These are phyloP conservation scores for Sporopachydermia quercuum DNA, from an alignment of 805 yeast genomes.

Conservation along the genomic window DNA sequence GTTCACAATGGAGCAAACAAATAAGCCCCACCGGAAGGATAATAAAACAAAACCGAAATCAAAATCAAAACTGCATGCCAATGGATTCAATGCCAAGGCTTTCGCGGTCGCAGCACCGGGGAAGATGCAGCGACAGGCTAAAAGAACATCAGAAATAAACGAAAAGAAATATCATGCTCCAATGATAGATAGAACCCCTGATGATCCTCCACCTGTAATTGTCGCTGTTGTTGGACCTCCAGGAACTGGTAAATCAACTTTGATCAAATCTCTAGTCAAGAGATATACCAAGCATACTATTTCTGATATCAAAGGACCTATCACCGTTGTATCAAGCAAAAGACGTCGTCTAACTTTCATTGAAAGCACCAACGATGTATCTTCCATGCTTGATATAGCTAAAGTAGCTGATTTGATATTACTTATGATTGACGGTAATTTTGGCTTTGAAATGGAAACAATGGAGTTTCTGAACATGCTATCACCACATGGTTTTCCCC, in stretches of 20 bases:
- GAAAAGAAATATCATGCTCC: conserved; percentile 90
- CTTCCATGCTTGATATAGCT: conserved; percentile 92
- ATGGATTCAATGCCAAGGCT: conserved; percentile 76
- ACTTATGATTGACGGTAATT: conserved; percentile 86
- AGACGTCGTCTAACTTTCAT: conserved; percentile 83
- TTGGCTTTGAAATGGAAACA: conserved; percentile 98
- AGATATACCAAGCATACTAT: conserved; percentile 78
- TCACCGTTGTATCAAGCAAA: conserved; percentile 92
- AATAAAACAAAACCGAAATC: conserved; percentile 39
- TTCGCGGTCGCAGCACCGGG: conserved; percentile 77
- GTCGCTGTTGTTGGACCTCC: conserved; percentile 98
- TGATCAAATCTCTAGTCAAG: conserved; percentile 77
- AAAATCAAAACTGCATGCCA: conserved; percentile 71
- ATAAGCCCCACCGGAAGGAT: conserved; percentile 66
- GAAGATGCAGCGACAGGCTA: conserved; percentile 70
- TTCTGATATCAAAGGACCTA: conserved; percentile 84
- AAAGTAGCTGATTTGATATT: conserved; percentile 89
- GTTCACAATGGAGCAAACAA: conserved; percentile 37
- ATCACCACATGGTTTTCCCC: conserved; percentile 98
- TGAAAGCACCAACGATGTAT: conserved; percentile 84
- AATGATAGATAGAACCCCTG: conserved; percentile 94
- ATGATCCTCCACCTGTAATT: conserved; percentile 91
- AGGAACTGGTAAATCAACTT: conserved; percentile 93
- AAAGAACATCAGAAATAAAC: conserved; percentile 59
- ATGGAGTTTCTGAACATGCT: conserved; percentile 96